phyloP scores from a whole-genome alignment of 2,329 filamentous ascomycete species.

The Aspergillus caelatus region DNA sequence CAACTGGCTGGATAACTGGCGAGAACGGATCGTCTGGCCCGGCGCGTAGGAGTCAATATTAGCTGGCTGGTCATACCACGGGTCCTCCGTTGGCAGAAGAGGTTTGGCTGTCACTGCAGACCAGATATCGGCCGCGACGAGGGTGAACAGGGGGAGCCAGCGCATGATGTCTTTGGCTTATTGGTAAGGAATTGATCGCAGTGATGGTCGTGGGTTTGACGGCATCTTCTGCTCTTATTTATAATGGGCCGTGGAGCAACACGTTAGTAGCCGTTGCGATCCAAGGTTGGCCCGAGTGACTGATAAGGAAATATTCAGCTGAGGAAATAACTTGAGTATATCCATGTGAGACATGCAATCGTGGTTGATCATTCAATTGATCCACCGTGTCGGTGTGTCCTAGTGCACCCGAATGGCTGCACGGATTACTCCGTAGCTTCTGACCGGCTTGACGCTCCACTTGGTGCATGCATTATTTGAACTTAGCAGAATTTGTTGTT shows the following conservation, averaged over 20 bases:
- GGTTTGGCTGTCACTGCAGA: not conserved
- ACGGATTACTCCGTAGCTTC: not conserved
- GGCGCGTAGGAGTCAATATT: slow-evolving; percentile 18
- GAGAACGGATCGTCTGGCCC: slow-evolving; percentile 20
- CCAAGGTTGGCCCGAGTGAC: not conserved
- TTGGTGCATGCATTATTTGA: not conserved
- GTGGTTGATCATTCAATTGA: not conserved
- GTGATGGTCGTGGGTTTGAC: not conserved
- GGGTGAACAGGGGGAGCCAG: not conserved
- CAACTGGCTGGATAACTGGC: slow-evolving; percentile 14
- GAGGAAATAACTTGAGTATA: not conserved
- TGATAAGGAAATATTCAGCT: not conserved
- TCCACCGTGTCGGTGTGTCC: not conserved
- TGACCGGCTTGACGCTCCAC: not conserved
- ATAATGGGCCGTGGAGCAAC: not conserved
- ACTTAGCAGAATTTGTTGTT: not conserved
- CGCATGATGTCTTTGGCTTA: not conserved
- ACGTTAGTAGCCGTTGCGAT: not conserved
- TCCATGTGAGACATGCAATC: not conserved
- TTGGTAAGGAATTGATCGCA: not conserved
- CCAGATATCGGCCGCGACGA: not conserved
- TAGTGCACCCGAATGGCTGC: not conserved
- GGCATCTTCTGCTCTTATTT: not conserved
- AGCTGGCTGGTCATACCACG: slow-evolving; percentile 19
- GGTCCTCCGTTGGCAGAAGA: slow-evolving; percentile 16